Evolutionary conservation across 2,329 filamentous ascomycete species (phyloP).

Genomic region (Aaosphaeria pasadenensis): DNA sequence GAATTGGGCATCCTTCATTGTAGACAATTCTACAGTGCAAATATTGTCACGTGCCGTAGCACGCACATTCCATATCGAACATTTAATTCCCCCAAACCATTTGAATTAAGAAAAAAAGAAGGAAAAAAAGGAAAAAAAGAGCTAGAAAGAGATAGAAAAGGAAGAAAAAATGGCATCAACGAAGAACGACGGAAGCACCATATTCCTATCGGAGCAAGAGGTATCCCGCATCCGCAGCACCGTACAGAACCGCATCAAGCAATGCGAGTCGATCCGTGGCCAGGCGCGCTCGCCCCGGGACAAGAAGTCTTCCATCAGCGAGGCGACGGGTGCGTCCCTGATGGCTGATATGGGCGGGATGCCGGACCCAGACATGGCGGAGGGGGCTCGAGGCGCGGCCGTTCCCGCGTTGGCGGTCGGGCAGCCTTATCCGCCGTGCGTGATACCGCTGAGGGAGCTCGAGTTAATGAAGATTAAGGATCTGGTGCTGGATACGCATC

Average conservation of each 20-base stretch:
- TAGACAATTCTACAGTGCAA: no score
- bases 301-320: constrained; percentile 16
- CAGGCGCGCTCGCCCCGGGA: constrained; percentile 17
- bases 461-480: constrained; percentile 30
- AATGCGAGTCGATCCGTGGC: constrained; percentile 13
- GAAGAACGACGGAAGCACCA: constrained; percentile 11
- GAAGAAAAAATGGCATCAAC: no score
- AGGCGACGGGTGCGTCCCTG: constrained; percentile 26
- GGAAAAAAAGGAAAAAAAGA: no score
- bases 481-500: constrained; percentile 40
- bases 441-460: constrained; percentile 9
- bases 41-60: no score
- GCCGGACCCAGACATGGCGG: constrained; percentile 9
- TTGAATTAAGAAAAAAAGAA: no score
- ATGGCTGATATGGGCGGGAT: constrained; percentile 29
- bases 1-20: no score
- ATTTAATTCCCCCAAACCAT: no score
- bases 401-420: constrained; percentile 20
- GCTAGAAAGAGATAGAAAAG: no score
- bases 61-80: no score
- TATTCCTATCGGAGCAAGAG: constrained; percentile 26
- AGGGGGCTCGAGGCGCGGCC: constrained; percentile 5
- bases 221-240: constrained; percentile 22
- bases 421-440: constrained; percentile 22
- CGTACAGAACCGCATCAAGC: constrained; percentile 15